A percentile compares a stretch with the other conserved stretches of the same genome.
Evolutionary conservation across 345 rosid species (phyloP).

Genomic region (Bruguiera gymnorhiza): DNA sequence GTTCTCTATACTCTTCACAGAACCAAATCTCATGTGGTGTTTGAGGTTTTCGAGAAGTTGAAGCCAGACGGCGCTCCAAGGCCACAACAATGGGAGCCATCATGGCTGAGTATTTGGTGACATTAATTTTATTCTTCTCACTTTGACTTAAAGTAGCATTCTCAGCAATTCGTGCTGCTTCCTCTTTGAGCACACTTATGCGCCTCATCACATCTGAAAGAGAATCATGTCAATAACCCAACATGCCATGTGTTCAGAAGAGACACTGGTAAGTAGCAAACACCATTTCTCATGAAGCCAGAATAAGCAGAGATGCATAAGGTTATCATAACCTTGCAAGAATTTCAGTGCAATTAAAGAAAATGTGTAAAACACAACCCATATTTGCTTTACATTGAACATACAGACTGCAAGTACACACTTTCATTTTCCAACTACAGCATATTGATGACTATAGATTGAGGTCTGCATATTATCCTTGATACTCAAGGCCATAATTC

Average conservation of each 20-base stretch:
- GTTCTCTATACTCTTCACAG: slow-evolving; percentile 62
- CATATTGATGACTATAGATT: not conserved
- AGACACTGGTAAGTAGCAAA: not conserved
- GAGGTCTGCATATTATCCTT: slow-evolving; percentile 6
- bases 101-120: slow-evolving; percentile 91
- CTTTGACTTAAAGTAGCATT: slow-evolving; percentile 77
- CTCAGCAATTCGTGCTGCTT: slow-evolving; percentile 79
- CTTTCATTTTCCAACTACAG: slow-evolving; percentile 8
- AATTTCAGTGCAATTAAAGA: not conserved
- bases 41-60: slow-evolving; percentile 82
- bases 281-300: slow-evolving; percentile 3
- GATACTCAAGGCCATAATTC: not conserved
- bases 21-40: slow-evolving; percentile 93
- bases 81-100: slow-evolving; percentile 91
- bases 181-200: slow-evolving; percentile 78
- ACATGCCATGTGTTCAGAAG: not conserved
- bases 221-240: slow-evolving; percentile 16
- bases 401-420: not conserved
- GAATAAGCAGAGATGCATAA: not conserved
- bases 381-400: not conserved
- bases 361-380: not conserved
- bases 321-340: slow-evolving; percentile 2
- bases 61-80: slow-evolving; percentile 85
- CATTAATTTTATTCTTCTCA: slow-evolving; percentile 84
- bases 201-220: slow-evolving; percentile 82